A percentile compares a stretch with the other conserved stretches of the same genome.
Conservation (phyloP, 257 asterid genomes). For the Euphrasia confusa region DNA sequence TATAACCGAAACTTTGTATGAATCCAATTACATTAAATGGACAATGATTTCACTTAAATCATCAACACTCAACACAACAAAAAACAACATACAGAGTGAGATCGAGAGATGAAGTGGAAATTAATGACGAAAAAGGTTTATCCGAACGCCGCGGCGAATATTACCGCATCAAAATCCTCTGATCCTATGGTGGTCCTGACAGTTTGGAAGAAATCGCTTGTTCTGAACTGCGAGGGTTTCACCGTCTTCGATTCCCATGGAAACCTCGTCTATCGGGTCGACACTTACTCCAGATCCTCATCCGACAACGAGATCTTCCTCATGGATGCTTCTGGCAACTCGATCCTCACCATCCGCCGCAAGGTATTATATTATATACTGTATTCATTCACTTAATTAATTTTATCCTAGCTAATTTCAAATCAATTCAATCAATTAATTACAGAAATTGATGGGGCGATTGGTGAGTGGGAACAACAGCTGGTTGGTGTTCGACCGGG, state of each 20-base stretch:
- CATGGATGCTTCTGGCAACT: constrained; percentile 62
- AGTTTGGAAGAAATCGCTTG: constrained; percentile 76
- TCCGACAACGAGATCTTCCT: constrained; percentile 42
- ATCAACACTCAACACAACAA: too few species aligned
- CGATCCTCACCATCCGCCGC: constrained; percentile 68
- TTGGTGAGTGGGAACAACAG: background rate
- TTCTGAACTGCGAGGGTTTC: constrained; percentile 66
- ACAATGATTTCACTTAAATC: too few species aligned
- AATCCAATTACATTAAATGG: too few species aligned
- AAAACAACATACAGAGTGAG: too few species aligned
- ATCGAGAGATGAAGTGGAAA: background rate
- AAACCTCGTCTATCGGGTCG: constrained; percentile 67
- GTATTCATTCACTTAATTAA: background rate
- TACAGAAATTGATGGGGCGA: constrained; percentile 44
- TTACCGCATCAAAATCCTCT: too few species aligned
- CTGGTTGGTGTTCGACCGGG: constrained; percentile 65
- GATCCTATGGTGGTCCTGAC: constrained; percentile 41
- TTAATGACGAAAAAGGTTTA: constrained; percentile 43
- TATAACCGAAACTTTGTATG: too few species aligned
- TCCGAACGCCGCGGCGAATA: constrained; percentile 32
- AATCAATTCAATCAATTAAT: too few species aligned
- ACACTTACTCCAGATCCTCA: constrained; percentile 47
- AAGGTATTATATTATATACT: background rate
- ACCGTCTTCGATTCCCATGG: constrained; percentile 65
- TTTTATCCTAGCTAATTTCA: too few species aligned